These are phyloP conservation scores for Leishmania martiniquensis DNA, from an alignment of 208 protist species.

Conservation along the genomic window DNA sequence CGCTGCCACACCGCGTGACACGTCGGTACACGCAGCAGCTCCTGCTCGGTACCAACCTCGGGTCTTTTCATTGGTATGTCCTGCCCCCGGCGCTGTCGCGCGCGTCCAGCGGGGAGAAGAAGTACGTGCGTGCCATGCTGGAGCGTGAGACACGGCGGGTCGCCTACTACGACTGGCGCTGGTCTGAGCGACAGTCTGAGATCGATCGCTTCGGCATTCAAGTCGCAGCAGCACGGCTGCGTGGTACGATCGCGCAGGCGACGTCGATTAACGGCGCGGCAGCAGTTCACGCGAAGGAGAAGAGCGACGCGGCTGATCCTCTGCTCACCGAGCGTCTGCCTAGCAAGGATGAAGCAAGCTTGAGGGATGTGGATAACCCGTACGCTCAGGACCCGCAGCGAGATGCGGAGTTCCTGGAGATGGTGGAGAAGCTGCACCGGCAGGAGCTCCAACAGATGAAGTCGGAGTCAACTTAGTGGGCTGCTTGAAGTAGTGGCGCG, in stretches of 20 bases:
- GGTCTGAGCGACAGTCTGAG: slow-evolving; percentile 74
- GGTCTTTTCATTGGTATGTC: slow-evolving; percentile 89
- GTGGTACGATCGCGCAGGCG: slow-evolving; percentile 23
- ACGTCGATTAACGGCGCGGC: neutral
- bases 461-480: slow-evolving; percentile 23
- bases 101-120: slow-evolving; percentile 72
- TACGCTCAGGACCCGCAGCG: slow-evolving; percentile 70
- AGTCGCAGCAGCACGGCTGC: slow-evolving; percentile 30
- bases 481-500: neutral
- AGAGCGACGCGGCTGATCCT: slow-evolving; percentile 9
- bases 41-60: slow-evolving; percentile 83
- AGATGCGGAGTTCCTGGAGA: slow-evolving; percentile 72
- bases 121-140: slow-evolving; percentile 83
- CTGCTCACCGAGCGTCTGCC: slow-evolving; percentile 13
- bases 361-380: slow-evolving; percentile 46
- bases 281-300: slow-evolving; percentile 3
- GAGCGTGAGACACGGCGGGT: slow-evolving; percentile 89
- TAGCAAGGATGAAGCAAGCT: slow-evolving; percentile 20
- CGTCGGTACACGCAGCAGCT: slow-evolving; percentile 80
- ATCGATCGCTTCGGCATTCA: slow-evolving; percentile 78
- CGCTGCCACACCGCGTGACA: slow-evolving; percentile 46
- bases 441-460: slow-evolving; percentile 60
- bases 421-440: slow-evolving; percentile 56
- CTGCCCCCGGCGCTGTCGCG: slow-evolving; percentile 84
- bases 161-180: slow-evolving; percentile 86